Conservation (phyloP, 164 flowering plant genomes). For the Nymphaea thermarum region DNA sequence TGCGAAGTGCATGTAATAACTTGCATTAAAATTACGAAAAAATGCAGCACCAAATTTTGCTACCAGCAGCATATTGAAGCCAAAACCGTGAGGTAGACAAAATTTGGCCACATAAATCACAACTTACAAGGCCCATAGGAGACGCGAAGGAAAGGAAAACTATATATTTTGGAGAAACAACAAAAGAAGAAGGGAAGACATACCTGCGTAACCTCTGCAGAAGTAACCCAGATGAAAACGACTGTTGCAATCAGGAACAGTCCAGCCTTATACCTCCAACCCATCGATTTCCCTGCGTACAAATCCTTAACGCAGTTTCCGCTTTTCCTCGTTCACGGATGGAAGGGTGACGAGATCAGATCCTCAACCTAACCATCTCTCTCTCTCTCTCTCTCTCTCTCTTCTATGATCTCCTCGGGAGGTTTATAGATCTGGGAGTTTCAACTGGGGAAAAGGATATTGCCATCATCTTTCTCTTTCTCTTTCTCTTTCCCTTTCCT, state of each 20-base stretch:
- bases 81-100: neutral
- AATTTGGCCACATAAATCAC: neutral
- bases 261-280: constrained; percentile 80
- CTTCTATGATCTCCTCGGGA: neutral
- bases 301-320: neutral
- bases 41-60: too few relatives aligned
- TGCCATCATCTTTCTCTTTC: neutral
- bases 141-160: neutral
- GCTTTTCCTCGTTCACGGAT: neutral
- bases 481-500: too few relatives aligned
- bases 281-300: constrained; percentile 24
- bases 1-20: too few relatives aligned
- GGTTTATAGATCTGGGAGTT: neutral
- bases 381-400: neutral
- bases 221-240: constrained; percentile 87
- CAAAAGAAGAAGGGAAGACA: neutral
- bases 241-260: constrained; percentile 62
- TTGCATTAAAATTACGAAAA: too few relatives aligned
- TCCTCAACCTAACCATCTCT: neutral
- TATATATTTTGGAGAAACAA: neutral
- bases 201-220: constrained; percentile 98
- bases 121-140: neutral
- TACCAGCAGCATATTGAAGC: neutral
- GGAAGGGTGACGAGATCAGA: neutral
- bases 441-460: neutral